Conservation (phyloP, 78 protist genomes). For the Dictyostelium citrinum region DNA sequence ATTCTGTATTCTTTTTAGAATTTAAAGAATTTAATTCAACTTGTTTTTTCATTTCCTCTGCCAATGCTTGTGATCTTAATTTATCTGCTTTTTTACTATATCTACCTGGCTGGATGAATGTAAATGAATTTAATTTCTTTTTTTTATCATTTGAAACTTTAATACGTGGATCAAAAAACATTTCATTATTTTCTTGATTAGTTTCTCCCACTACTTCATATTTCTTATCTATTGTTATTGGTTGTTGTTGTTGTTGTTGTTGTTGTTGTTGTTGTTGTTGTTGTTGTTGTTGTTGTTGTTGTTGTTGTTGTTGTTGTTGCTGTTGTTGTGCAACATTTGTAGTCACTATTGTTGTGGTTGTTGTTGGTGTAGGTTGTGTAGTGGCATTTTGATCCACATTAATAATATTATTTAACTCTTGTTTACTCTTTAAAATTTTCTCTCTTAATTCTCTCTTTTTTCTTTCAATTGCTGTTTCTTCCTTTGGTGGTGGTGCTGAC, state of each 20-base stretch:
- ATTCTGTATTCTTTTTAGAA: background rate
- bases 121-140: conserved; percentile 49
- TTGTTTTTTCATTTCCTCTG: conserved; percentile 40
- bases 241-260: background rate
- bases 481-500: background rate
- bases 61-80: background rate
- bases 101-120: conserved; percentile 53
- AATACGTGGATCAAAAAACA: conserved; percentile 71
- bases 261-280: background rate
- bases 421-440: background rate
- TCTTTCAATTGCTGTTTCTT: background rate
- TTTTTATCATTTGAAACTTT: background rate
- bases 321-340: background rate
- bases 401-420: background rate
- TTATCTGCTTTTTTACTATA: conserved; percentile 58
- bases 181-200: background rate
- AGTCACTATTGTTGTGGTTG: background rate
- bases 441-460: background rate
- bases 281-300: background rate
- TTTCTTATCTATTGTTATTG: too few relatives aligned
- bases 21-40: background rate
- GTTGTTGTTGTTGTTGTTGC: background rate
- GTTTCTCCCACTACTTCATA: too few relatives aligned
- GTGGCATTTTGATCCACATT: background rate
- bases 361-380: background rate